Base-by-base conservation (phyloP, 192 early-diverging fungal genomes). In the Dissophora globulifera region DNA sequence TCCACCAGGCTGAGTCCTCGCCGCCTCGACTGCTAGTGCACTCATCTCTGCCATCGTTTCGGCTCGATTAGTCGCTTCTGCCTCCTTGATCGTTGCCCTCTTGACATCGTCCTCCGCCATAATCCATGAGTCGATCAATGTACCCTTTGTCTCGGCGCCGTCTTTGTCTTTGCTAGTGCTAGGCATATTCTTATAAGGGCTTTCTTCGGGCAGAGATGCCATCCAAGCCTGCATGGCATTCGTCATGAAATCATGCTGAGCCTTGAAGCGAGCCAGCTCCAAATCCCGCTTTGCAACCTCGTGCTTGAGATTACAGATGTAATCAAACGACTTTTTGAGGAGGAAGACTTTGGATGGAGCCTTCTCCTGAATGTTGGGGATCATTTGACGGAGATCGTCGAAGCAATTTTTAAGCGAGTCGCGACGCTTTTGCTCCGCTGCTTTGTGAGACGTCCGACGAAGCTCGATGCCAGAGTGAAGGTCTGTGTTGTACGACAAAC, bases 361-460 rank as follows among this genome's bases (percentile, higher is more conserved):
- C 25, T 76, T 76, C 45, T 76, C 72, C 27, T 66, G 58, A 13
- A 76, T 66, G 20, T 67, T 76, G 51, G 93, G 93, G 33, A 98
- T 69, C 30, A 92, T 80, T 8, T 67, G 50, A 50, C 86, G 82
- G n/a, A 99, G 80, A 8, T 90, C 82, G 46, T 98, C 94, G 78
- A 99, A 99, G 45, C 91, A 93, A 45, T 89, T 70, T 60, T 97
- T 97, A 4, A 99, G 88, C 27, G 92, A 92, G 69, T 99, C 97
- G 10, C 97, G 85, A 10, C 97, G 91, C 69, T 93, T 94, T 74
- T 99, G 97, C 79, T 99, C 97, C 3, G 96, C 95, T 30, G 94
- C 91, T 78, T 98, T 97, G 79, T 99, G 97, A 17, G 89, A 90
- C 3, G 91, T 93, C 20, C 91, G 89, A n/a, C 95, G 89, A 1